phyloP scores from a whole-genome alignment of 1,284 basidiomycete genomes.

The Austroboletus rostrupii region DNA sequence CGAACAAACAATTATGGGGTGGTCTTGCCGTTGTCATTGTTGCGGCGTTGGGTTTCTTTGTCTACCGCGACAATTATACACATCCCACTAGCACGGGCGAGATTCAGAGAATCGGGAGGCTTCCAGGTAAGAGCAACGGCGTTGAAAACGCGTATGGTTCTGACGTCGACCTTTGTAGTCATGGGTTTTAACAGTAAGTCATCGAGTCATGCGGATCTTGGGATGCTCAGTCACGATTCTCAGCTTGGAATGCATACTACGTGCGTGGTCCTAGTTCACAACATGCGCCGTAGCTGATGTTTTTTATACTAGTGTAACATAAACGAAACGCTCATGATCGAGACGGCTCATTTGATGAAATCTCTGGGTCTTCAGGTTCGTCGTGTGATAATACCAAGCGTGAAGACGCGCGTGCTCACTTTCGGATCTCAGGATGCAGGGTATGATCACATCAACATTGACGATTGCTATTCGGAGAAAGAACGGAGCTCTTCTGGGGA shows the following conservation, averaged over 20 bases:
- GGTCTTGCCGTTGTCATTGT: conserved; percentile 17
- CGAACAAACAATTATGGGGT: conserved; percentile 5
- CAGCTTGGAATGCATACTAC: conserved; percentile 60
- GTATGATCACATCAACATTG: conserved; percentile 52
- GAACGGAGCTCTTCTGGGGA: conserved; percentile 42
- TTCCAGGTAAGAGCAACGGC: conserved; percentile 23
- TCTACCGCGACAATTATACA: conserved; percentile 4
- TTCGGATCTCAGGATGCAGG: conserved; percentile 41
- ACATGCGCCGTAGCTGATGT: background rate
- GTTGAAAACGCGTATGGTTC: background rate
- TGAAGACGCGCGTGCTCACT: background rate
- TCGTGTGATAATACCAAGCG: conserved; percentile 22
- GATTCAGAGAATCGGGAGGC: conserved; percentile 22
- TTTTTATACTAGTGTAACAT: conserved; percentile 46
- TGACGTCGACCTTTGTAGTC: conserved; percentile 17
- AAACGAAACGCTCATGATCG: conserved; percentile 45
- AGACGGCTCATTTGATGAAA: conserved; percentile 46
- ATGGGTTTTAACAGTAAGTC: conserved; percentile 33
- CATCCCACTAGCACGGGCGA: background rate
- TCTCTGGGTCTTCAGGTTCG: conserved; percentile 43
- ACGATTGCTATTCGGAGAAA: conserved; percentile 58
- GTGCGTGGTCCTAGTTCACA: conserved; percentile 29
- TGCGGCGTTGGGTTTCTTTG: conserved; percentile 19
- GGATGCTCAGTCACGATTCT: conserved; percentile 6
- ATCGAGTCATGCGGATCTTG: background rate